Evolutionary conservation across 306 rosid genomes (phyloP), one percentile per base, ranked within the genome.

Genomic region (Glycine tomentella): DNA sequence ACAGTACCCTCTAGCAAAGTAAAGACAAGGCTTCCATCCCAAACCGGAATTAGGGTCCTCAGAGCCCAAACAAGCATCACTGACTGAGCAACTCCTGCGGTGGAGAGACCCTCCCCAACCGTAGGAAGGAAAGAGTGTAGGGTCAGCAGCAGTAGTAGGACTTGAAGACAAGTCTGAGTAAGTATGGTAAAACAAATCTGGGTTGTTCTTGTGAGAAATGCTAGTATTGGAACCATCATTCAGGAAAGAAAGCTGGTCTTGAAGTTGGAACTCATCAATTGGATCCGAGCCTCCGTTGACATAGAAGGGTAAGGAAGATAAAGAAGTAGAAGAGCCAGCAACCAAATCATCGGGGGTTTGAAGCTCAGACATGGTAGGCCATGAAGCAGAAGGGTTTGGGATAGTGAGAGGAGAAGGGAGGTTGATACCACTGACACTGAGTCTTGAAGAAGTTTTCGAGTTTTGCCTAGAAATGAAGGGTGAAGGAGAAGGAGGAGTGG

Each of bases 21-120:
- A 96, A 46, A 96, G 91, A 51, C 99, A 96, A 6, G 99, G 98
- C 72, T 96, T 96, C 99, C 99, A 96, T 1, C 99, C 99, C 44
- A 93, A 81, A 34, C 97, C 98, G 6, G 88, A 86, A 83, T 83
- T 91, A 9, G 90, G 91, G 51, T 93, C 98, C 78, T 96, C 99
- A 9, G 94, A 67, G 9, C 74, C 92, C 80, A 91, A 72, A 78
- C 90, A 88, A 25, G 86, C 95, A 44, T 95, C 99, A 73, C 86
- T 93, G 6, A 93, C 96, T 0, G 99, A 95, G 78, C 87, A 93
- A 83, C 99, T 95, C 76, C 97, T 85, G 1, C 93, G 88, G 55
- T 95, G 96, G 6, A 91, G 74, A 4, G 89, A 46, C 33, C 92
- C 95, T 38, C 88, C 93, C 90, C 91, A 95, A 5, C 81, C 90